Conservation (phyloP, 179 eudicot genomes). For the Beta lomatogona region DNA sequence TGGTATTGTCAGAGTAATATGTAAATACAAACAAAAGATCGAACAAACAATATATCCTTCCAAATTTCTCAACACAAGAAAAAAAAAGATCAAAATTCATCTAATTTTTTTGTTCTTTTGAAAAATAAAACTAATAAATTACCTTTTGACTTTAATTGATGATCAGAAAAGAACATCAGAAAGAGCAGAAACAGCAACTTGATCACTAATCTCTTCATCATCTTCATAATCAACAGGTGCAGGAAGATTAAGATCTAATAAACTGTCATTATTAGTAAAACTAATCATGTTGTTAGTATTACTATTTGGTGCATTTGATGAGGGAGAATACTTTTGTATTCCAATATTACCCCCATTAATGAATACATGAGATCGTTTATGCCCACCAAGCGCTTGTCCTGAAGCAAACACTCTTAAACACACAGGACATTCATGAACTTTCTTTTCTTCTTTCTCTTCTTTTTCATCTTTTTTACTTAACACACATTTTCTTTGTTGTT, state of each 20-base stretch:
- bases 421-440: conserved; percentile 65
- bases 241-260: conserved; percentile 84
- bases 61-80: too few relatives aligned
- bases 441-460: conserved; percentile 18
- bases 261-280: background rate
- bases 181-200: conserved; percentile 39
- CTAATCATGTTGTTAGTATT: background rate
- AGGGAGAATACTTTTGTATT: too few relatives aligned
- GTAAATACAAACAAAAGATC: too few relatives aligned
- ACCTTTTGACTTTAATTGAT: conserved; percentile 20
- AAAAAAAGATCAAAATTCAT: background rate
- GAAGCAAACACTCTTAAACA: conserved; percentile 71
- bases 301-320: conserved; percentile 13
- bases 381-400: conserved; percentile 89
- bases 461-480: background rate
- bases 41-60: background rate
- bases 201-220: background rate
- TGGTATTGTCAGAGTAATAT: too few relatives aligned
- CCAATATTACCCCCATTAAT: background rate
- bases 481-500: too few relatives aligned
- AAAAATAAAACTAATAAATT: background rate
- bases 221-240: conserved; percentile 59
- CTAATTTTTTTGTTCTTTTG: background rate
- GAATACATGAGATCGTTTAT: conserved; percentile 67
- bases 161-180: conserved; percentile 51